Evolutionary conservation across 345 rosid species (phyloP).

Genomic region (Gossypioides kirkii): DNA sequence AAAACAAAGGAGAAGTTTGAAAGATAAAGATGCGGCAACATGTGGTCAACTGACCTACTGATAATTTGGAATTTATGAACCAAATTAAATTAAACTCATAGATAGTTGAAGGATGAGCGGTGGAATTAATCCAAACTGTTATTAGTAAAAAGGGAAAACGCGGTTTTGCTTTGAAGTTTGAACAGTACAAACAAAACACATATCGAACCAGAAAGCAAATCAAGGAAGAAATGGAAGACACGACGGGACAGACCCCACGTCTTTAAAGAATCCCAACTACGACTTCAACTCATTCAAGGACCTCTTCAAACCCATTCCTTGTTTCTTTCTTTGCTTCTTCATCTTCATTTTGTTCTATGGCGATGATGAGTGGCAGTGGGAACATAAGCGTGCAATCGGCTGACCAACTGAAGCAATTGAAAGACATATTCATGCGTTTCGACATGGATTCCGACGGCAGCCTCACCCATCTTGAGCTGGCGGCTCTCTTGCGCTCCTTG

Average conservation of each 20-base stretch:
- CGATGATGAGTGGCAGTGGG: slow-evolving; percentile 16
- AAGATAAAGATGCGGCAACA: too few relatives aligned
- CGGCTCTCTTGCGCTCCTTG: slow-evolving; percentile 79
- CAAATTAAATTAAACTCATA: too few relatives aligned
- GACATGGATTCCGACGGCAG: slow-evolving; percentile 89
- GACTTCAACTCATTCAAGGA: neutral
- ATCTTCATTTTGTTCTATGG: neutral
- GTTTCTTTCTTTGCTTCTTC: neutral
- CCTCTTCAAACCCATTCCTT: neutral
- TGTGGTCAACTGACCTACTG: too few relatives aligned
- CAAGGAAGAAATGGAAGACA: neutral
- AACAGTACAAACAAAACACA: neutral
- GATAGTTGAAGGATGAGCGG: too few relatives aligned
- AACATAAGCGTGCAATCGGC: slow-evolving; percentile 24
- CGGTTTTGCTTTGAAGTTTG: too few relatives aligned
- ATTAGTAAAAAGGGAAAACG: neutral
- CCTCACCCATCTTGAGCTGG: slow-evolving; percentile 80
- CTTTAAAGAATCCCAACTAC: slow-evolving; percentile 15
- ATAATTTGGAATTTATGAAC: too few relatives aligned
- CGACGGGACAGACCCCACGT: too few relatives aligned
- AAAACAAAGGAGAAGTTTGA: too few relatives aligned
- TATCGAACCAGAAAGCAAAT: neutral
- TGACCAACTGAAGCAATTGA: slow-evolving; percentile 62
- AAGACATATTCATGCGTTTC: slow-evolving; percentile 77
- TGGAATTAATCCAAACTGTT: neutral